Evolutionary conservation across 2,329 filamentous ascomycete species (phyloP).

Genomic region (Monosporascus sp.): DNA sequence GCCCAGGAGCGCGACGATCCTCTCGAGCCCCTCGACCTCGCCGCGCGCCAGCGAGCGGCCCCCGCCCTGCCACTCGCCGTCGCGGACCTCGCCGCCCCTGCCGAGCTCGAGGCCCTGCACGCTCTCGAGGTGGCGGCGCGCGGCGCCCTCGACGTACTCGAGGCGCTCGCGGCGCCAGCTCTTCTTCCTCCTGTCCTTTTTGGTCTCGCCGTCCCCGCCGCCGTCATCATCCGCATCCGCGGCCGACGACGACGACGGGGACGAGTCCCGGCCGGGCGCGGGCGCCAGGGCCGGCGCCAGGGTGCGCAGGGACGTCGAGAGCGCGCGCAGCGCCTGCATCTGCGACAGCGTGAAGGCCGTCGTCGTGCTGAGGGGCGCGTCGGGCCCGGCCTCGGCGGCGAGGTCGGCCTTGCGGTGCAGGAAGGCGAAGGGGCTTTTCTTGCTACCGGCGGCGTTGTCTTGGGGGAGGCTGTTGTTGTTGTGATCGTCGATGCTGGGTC

Average conservation of each 20-base stretch:
- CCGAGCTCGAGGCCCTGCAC: constrained; percentile 63
- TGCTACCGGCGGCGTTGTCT: background rate
- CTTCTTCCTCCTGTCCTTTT: constrained; percentile 30
- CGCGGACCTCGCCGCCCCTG: constrained; percentile 54
- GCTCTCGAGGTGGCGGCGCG: constrained; percentile 68
- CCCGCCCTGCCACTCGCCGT: constrained; percentile 58
- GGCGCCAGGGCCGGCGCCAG: constrained; percentile 58
- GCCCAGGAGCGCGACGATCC: constrained; percentile 41
- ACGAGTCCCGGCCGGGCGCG: background rate
- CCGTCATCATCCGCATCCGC: no score
- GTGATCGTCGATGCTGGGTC: constrained; percentile 1
- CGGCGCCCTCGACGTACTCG: constrained; percentile 79
- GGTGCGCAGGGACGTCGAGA: constrained; percentile 55
- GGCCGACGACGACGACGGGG: background rate
- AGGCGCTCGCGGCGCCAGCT: constrained; percentile 66
- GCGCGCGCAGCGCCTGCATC: constrained; percentile 68
- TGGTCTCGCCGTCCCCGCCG: constrained; percentile 27
- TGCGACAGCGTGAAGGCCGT: constrained; percentile 77
- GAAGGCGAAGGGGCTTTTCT: constrained; percentile 46
- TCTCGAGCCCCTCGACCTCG: constrained; percentile 55
- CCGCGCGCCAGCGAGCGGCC: constrained; percentile 43
- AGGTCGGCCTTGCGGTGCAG: constrained; percentile 49
- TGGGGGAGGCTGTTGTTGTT: background rate
- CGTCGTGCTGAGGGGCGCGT: constrained; percentile 61
- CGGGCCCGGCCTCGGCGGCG: constrained; percentile 42